These are phyloP conservation scores for Phytophthora cryptogea DNA, from an alignment of 352 stramenopile species.

Conservation along the genomic window DNA sequence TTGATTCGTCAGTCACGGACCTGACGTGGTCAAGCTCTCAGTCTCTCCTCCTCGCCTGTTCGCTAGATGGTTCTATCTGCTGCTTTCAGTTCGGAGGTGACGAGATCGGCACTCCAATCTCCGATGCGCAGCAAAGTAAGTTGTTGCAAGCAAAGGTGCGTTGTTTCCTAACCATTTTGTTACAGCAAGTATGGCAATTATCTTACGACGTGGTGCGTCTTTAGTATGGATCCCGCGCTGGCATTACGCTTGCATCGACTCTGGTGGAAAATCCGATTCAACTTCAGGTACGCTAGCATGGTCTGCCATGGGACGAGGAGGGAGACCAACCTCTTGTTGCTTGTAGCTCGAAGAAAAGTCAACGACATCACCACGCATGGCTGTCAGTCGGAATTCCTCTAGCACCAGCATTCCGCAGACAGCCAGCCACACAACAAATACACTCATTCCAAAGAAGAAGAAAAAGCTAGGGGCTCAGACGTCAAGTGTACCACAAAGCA, in stretches of 20 bases:
- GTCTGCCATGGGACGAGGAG: constrained; percentile 6
- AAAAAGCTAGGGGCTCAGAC: constrained; percentile 18
- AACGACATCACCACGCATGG: constrained; percentile 24
- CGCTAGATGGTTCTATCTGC: constrained; percentile 83
- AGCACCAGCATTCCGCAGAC: constrained; percentile 6
- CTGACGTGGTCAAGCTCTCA: constrained; percentile 66
- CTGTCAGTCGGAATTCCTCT: constrained; percentile 12
- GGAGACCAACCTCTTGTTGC: not conserved
- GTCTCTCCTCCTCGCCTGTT: constrained; percentile 72
- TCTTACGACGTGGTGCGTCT: constrained; percentile 2
- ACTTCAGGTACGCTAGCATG: constrained; percentile 49
- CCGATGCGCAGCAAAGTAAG: constrained; percentile 76
- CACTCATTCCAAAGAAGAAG: constrained; percentile 74
- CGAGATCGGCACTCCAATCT: constrained; percentile 76
- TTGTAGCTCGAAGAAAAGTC: constrained; percentile 71
- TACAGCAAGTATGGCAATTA: not conserved
- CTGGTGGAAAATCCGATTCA: constrained; percentile 84
- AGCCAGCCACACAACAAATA: constrained; percentile 39
- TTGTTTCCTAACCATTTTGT: not conserved
- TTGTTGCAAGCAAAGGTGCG: constrained; percentile 76
- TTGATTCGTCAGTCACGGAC: constrained; percentile 84
- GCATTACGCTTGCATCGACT: constrained; percentile 79
- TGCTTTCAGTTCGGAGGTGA: constrained; percentile 75
- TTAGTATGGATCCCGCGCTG: constrained; percentile 82
- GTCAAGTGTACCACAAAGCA: constrained; percentile 19